phyloP scores from a whole-genome alignment of 441 rosid species.

The Erysimum cheiri region DNA sequence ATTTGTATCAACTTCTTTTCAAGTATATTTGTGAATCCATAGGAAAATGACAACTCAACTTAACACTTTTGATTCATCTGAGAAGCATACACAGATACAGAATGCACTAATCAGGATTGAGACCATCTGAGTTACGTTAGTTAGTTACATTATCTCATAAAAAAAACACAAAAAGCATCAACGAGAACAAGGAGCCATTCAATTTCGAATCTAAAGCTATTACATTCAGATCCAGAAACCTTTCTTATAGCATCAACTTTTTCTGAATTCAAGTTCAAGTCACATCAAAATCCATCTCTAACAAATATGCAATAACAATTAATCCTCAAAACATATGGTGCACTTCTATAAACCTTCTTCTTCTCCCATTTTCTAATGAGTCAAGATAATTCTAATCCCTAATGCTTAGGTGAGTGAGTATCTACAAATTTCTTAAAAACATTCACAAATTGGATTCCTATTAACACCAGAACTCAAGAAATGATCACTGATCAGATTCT shows the following conservation, averaged over 20 bases:
- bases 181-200: background rate
- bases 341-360: background rate
- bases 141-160: background rate
- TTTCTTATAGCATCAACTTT: background rate
- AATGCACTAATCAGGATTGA: background rate
- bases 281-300: background rate
- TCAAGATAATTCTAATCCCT: background rate
- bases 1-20: background rate
- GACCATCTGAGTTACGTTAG: background rate
- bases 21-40: background rate
- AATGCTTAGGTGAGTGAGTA: background rate
- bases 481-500: constrained; percentile 7
- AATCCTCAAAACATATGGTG: background rate
- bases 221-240: background rate
- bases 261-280: background rate
- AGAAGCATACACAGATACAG: constrained; percentile 22
- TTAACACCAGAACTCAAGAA: background rate
- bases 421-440: background rate
- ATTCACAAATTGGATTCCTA: background rate
- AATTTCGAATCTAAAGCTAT: constrained; percentile 1
- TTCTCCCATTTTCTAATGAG: background rate
- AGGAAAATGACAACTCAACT: constrained; percentile 1
- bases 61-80: background rate
- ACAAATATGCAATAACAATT: background rate
- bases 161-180: background rate